These are phyloP conservation scores for Lasiodiplodia hormozganensis DNA, from an alignment of 2,329 filamentous ascomycete genomes.

Conservation along the genomic window DNA sequence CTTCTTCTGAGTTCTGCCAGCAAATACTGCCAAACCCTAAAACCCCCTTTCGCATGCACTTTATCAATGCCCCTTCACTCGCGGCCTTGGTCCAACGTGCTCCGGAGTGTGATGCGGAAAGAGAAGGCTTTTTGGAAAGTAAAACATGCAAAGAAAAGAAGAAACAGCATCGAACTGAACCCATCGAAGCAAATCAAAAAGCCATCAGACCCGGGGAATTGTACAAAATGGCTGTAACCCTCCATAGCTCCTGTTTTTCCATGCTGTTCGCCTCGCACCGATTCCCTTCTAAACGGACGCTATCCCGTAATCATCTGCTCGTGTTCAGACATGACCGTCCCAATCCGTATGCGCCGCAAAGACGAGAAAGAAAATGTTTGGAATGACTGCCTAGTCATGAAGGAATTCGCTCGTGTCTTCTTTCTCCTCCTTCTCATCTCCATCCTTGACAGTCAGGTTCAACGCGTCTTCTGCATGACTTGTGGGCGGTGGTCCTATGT, in stretches of 20 bases:
- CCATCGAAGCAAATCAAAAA: conserved; percentile 24
- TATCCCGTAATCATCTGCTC: neutral
- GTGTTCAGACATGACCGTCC: conserved; percentile 1
- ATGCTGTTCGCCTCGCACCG: neutral
- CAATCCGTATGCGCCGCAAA: conserved; percentile 26
- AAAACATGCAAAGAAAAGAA: conserved; percentile 16
- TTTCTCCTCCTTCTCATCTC: conserved; percentile 28
- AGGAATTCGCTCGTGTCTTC: conserved; percentile 19
- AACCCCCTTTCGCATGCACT: neutral
- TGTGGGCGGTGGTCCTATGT: conserved; percentile 25
- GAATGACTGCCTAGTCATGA: conserved; percentile 12
- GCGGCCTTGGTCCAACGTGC: neutral
- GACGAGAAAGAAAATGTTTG: conserved; percentile 9
- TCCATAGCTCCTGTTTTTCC: conserved; percentile 21
- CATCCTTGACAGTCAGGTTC: conserved; percentile 44
- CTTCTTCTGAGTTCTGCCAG: neutral
- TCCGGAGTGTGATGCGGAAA: neutral
- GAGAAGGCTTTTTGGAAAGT: neutral
- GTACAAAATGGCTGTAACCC: conserved; percentile 11
- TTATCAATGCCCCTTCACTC: neutral
- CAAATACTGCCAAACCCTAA: neutral
- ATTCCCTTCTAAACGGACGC: conserved; percentile 3
- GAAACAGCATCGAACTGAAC: neutral
- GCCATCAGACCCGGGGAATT: conserved; percentile 16
- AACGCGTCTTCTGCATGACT: conserved; percentile 48